Evolutionary conservation across 768 basidiomycete species (phyloP), one percentile per base, ranked within the genome.

Genomic region (Pisolithus tinctorius): DNA sequence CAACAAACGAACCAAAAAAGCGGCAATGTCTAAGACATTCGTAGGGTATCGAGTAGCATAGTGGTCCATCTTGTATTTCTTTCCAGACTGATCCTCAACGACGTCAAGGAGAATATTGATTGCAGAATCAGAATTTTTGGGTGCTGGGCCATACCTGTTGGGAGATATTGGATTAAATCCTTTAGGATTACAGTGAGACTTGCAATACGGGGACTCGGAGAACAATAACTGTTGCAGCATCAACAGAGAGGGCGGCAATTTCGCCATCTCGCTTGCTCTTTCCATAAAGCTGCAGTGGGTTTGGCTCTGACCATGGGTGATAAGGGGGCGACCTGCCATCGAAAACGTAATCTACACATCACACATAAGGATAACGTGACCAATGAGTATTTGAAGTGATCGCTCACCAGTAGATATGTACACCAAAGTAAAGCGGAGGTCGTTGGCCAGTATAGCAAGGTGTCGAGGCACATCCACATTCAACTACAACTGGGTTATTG

Each of bases 291-390:
- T 99, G 88, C 34, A 97, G 69, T 1, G 95, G 95, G 62, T 93
- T 90, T 11, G 90, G 80, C 30, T 67, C 61, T 13, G 85, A 81
- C 6, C 75, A 74, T 0, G 91, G 86, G 6, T 79, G 75, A 71
- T 99, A 99, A 0, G 93, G 93, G 3, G 95, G 91, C 1, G 84
- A 83, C n/a, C 79, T 84, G 1, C 95, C 95, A 56, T 94, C 91
- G 62, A 98, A 98, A 14, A 99, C 93, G 69, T 97, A 97, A 68
- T 99, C 93, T 86, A 58, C 27, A 25, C 48, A 47, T 43, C 50
- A n/a, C 23, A 16, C 16, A 27, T 27, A 29, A 45, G 16, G 8
- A 27, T 17, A 17, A 41, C 2, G 31, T 17, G 23, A 47, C 54
- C 42, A 8, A 3, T 4, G 27, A 26, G 27, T 41, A 46, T 60